These are phyloP conservation scores for Dipodascopsis tothii DNA, from an alignment of 805 yeast genomes.

Conservation along the genomic window DNA sequence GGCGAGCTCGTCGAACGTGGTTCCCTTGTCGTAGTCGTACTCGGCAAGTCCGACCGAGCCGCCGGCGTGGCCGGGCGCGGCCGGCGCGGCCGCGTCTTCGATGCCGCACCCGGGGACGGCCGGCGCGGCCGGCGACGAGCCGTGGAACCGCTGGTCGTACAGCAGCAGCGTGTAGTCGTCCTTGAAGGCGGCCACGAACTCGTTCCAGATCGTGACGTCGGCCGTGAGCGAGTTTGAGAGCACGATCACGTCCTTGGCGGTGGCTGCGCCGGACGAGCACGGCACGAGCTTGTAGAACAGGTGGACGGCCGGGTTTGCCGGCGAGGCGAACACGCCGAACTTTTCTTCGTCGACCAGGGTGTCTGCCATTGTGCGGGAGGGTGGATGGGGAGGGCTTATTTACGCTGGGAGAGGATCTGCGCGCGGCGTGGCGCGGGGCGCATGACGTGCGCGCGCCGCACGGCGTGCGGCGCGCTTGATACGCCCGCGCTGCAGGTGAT, in stretches of 20 bases:
- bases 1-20: conserved; percentile 12
- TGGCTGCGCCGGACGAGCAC: background rate
- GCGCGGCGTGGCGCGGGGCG: no score
- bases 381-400: no score
- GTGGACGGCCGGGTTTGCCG: conserved; percentile 1
- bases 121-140: conserved; percentile 11
- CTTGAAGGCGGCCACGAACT: conserved; percentile 13
- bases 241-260: conserved; percentile 7
- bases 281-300: conserved; percentile 9
- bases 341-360: no score
- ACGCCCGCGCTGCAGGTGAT: no score
- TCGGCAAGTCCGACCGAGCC: no score
- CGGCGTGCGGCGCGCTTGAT: no score
- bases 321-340: conserved; percentile 7
- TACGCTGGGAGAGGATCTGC: no score
- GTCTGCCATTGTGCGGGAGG: no score
- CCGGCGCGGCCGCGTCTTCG: conserved; percentile 1
- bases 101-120: background rate
- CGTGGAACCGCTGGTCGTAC: conserved; percentile 22
- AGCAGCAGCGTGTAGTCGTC: conserved; percentile 14
- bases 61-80: conserved; percentile 1
- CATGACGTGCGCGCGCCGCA: no score
- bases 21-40: conserved; percentile 18
- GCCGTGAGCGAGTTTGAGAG: conserved; percentile 15
- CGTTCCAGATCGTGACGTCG: conserved; percentile 11